Evolutionary conservation across 176 grass and related monocot species (phyloP).

Genomic region (Aegilops sharonensis): DNA sequence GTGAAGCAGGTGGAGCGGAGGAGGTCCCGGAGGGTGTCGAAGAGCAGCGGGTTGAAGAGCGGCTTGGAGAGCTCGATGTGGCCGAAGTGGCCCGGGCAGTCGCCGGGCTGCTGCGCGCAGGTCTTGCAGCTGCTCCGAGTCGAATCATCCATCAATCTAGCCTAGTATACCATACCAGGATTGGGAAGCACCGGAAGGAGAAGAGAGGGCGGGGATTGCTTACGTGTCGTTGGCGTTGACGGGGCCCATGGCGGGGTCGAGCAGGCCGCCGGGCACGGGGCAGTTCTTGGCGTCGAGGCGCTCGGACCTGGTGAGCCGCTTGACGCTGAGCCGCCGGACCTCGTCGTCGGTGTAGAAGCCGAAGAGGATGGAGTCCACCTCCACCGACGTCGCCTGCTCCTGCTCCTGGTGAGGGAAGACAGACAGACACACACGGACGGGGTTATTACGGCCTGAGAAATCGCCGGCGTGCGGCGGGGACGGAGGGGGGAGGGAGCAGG

Average conservation of each 20-base stretch:
- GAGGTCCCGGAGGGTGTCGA: slow-evolving; percentile 42
- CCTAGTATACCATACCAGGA: no score
- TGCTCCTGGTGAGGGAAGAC: background rate
- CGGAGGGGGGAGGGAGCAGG: background rate
- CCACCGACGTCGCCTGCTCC: slow-evolving; percentile 61
- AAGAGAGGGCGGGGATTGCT: background rate
- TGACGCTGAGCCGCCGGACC: slow-evolving; percentile 63
- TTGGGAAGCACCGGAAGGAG: no score
- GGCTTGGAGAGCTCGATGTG: slow-evolving; percentile 74
- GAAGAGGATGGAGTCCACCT: slow-evolving; percentile 74
- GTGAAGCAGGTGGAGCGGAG: slow-evolving; percentile 67
- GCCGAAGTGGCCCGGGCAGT: slow-evolving; percentile 88
- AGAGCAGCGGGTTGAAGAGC: slow-evolving; percentile 85
- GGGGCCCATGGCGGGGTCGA: slow-evolving; percentile 83
- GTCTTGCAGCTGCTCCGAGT: slow-evolving; percentile 65
- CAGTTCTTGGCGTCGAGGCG: slow-evolving; percentile 59
- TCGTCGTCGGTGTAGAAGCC: slow-evolving; percentile 70
- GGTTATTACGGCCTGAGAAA: background rate
- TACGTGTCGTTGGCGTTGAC: slow-evolving; percentile 58
- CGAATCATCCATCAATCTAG: background rate
- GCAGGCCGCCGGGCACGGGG: slow-evolving; percentile 72
- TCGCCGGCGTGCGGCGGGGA: background rate
- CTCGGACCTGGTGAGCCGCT: slow-evolving; percentile 62
- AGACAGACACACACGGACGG: no score
- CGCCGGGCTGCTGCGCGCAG: slow-evolving; percentile 60